phyloP scores from a whole-genome alignment of 306 rosid species.

The Trifolium subterraneum region DNA sequence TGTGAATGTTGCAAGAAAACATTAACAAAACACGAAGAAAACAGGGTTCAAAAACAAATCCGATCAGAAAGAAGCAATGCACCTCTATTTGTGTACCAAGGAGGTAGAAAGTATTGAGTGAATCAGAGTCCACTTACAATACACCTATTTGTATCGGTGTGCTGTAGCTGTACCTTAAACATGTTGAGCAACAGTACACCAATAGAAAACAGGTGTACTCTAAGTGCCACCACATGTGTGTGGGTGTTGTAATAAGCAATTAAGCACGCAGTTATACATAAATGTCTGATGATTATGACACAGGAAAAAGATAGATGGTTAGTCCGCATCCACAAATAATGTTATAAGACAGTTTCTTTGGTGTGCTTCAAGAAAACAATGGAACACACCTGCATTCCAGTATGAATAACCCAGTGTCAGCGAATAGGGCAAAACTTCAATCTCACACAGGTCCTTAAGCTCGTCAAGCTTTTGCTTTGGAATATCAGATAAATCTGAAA shows the following conservation, averaged over 20 bases:
- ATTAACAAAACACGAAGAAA: background rate
- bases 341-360: constrained; percentile 14
- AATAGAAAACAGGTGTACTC: background rate
- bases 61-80: constrained; percentile 10
- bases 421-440: constrained; percentile 80
- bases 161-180: background rate
- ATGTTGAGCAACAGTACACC: background rate
- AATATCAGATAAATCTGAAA: constrained; percentile 71
- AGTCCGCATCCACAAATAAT: background rate
- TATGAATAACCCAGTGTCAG: constrained; percentile 86
- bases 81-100: background rate
- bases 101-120: background rate
- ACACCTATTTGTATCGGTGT: background rate
- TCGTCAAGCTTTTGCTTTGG: constrained; percentile 69
- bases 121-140: background rate
- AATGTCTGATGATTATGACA: constrained; percentile 7
- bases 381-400: constrained; percentile 86
- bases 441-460: constrained; percentile 66
- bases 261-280: constrained; percentile 1
- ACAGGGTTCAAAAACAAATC: background rate
- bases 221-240: background rate
- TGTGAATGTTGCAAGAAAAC: background rate
- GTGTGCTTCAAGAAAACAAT: constrained; percentile 27
- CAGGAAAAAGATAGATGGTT: constrained; percentile 2
- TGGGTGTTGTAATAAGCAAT: background rate